These are phyloP conservation scores for Raffaelea albimanens DNA, from an alignment of 2,329 filamentous ascomycete genomes.

Conservation along the genomic window DNA sequence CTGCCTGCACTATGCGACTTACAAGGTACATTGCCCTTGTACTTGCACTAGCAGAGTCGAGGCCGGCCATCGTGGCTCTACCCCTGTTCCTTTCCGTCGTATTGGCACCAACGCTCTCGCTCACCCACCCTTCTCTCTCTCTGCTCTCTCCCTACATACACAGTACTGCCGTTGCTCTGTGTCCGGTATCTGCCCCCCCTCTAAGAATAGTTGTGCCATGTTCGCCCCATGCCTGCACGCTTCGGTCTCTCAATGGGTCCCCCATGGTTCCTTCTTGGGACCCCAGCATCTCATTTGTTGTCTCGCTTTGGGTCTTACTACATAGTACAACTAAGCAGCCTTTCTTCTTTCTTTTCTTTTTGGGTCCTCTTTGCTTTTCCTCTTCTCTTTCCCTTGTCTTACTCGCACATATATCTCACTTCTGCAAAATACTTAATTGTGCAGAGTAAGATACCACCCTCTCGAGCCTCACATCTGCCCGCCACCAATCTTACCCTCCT, in stretches of 20 bases:
- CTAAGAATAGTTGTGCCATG: not conserved
- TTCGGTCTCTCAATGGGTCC: too few species aligned
- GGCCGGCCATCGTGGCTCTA: not conserved
- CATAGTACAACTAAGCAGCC: too few species aligned
- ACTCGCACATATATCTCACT: too few species aligned
- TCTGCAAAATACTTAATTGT: too few species aligned
- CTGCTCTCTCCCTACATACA: too few species aligned
- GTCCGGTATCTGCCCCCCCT: conserved; percentile 1
- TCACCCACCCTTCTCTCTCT: not conserved
- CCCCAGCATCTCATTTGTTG: too few species aligned
- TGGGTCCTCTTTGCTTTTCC: not conserved
- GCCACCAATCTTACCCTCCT: not conserved
- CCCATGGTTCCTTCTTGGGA: too few species aligned
- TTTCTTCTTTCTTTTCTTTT: not conserved
- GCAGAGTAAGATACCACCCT: too few species aligned
- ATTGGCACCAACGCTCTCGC: conserved; percentile 4
- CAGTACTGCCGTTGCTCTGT: not conserved
- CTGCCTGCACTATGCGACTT: not conserved
- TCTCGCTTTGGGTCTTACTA: too few species aligned
- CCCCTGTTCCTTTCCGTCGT: conserved; percentile 3
- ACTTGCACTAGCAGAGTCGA: not conserved
- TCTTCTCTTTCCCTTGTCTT: not conserved
- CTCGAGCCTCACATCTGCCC: conserved; percentile 2
- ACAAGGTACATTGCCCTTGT: not conserved
- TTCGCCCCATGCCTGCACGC: too few species aligned